Conservation (phyloP, 2,329 filamentous ascomycete genomes). For the Diaporthe sp. region DNA sequence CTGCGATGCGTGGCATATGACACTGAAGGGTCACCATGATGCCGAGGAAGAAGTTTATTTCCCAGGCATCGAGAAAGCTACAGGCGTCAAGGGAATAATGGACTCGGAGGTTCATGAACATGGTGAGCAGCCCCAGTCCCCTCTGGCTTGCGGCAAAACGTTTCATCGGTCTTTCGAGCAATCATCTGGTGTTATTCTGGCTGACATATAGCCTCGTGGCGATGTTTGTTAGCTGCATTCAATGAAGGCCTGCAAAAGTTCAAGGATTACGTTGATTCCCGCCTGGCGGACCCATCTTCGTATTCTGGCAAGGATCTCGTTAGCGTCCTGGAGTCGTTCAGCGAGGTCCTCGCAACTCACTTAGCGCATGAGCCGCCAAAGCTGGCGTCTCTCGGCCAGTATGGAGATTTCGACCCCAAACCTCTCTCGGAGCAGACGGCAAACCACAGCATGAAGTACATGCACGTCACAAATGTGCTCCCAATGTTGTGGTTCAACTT, state of each 20-base stretch:
- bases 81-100: not conserved
- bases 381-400: slow-evolving; percentile 28
- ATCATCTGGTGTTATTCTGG: not conserved
- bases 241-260: not conserved
- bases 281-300: not conserved
- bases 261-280: not conserved
- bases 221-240: not conserved
- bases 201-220: not conserved
- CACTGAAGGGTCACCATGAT: slow-evolving; percentile 72
- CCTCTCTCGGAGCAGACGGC: slow-evolving; percentile 14
- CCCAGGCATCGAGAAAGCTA: slow-evolving; percentile 62
- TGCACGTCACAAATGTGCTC: slow-evolving; percentile 23
- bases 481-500: slow-evolving; percentile 20
- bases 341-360: slow-evolving; percentile 11
- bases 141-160: no score
- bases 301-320: not conserved
- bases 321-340: not conserved
- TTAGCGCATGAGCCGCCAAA: slow-evolving; percentile 27
- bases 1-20: slow-evolving; percentile 69
- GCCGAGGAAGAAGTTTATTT: slow-evolving; percentile 72
- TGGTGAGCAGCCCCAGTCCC: not conserved
- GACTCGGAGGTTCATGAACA: slow-evolving; percentile 7
- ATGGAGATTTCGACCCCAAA: slow-evolving; percentile 1
- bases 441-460: slow-evolving; percentile 24
- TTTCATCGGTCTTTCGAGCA: not conserved